Conservation (phyloP, 179 eudicot genomes). For the Carnegiea gigantea region DNA sequence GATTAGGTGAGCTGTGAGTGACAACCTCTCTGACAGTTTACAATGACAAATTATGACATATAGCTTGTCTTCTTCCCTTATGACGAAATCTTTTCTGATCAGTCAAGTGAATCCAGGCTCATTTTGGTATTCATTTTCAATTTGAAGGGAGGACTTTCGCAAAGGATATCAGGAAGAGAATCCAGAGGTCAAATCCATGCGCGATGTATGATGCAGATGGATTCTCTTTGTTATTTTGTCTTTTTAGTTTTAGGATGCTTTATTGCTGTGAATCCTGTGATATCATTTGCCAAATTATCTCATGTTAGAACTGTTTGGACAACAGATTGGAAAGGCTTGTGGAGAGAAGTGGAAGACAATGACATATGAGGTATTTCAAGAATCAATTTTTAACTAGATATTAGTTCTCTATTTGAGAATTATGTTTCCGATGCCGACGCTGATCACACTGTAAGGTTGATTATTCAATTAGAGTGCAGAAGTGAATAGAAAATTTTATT, state of each 20-base stretch:
- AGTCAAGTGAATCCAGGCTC: constrained; percentile 10
- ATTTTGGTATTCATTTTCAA: constrained; percentile 9
- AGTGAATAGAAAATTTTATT: not conserved
- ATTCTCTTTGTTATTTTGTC: constrained; percentile 4
- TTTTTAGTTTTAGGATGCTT: constrained; percentile 8
- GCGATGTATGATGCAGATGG: constrained; percentile 49
- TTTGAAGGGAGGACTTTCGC: constrained; percentile 75
- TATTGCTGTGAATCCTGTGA: constrained; percentile 8
- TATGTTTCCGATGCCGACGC: not conserved
- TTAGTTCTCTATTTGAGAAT: not conserved
- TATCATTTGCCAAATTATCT: not conserved
- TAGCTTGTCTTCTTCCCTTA: not conserved
- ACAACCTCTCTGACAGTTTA: not conserved
- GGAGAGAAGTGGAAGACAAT: constrained; percentile 89
- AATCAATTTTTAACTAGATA: not conserved
- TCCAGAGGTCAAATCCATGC: constrained; percentile 77
- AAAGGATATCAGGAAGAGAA: constrained; percentile 71
- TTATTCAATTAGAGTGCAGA: not conserved
- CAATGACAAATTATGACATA: not conserved
- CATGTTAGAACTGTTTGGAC: not conserved
- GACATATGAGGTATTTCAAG: constrained; percentile 70
- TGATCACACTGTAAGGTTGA: not conserved
- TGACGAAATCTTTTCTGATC: not conserved
- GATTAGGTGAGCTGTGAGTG: not conserved
- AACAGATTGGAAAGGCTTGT: constrained; percentile 81